Evolutionary conservation across 768 basidiomycete species (phyloP).

Genomic region (Boletus rufocinnamomeus): DNA sequence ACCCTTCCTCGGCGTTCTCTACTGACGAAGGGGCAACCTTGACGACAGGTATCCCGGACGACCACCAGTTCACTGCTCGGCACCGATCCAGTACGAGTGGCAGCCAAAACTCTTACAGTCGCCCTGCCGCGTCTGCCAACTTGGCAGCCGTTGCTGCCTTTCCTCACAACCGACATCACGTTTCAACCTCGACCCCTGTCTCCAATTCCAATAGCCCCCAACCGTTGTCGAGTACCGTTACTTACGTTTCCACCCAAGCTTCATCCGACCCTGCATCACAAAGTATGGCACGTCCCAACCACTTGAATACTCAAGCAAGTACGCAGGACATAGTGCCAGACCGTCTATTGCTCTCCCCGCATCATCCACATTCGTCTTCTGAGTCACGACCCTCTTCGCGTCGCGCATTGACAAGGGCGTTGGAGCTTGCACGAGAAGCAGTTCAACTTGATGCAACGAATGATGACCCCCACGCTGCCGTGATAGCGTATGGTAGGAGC

Average conservation of each 20-base stretch:
- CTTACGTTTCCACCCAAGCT: slow-evolving; percentile 44
- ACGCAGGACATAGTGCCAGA: slow-evolving; percentile 46
- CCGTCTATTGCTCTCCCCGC: slow-evolving; percentile 45
- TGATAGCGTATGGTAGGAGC: slow-evolving; percentile 85
- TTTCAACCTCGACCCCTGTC: slow-evolving; percentile 27
- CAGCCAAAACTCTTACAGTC: slow-evolving; percentile 32
- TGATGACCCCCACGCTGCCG: slow-evolving; percentile 85
- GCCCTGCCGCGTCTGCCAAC: slow-evolving; percentile 48
- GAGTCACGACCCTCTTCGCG: slow-evolving; percentile 73
- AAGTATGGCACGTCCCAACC: slow-evolving; percentile 44
- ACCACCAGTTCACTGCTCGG: slow-evolving; percentile 31
- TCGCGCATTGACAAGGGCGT: slow-evolving; percentile 79
- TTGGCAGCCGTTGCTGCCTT: slow-evolving; percentile 63
- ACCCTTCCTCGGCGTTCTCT: slow-evolving; percentile 23
- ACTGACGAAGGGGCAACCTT: slow-evolving; percentile 25
- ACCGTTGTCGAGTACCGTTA: slow-evolving; percentile 20
- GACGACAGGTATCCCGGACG: slow-evolving; percentile 29
- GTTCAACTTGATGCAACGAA: slow-evolving; percentile 87
- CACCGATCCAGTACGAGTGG: slow-evolving; percentile 41
- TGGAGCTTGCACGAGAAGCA: slow-evolving; percentile 88
- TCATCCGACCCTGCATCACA: slow-evolving; percentile 60
- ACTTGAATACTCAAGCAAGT: slow-evolving; percentile 23
- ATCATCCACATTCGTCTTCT: slow-evolving; percentile 42
- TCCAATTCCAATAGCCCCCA: slow-evolving; percentile 33
- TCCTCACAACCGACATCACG: slow-evolving; percentile 51